Conservation (phyloP, 306 rosid species). For the Biancaea sappan region DNA sequence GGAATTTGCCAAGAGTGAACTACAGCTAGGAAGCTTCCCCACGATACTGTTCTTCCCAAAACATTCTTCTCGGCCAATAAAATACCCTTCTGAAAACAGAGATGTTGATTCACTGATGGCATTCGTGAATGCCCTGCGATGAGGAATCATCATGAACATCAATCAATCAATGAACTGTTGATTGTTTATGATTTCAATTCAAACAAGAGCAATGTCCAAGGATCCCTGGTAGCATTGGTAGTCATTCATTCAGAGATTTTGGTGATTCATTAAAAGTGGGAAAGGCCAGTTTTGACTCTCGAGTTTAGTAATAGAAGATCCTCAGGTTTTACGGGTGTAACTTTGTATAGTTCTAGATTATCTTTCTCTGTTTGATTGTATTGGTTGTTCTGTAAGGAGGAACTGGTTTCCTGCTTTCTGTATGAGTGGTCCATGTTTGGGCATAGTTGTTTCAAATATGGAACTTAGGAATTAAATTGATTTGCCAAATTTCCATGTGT, state of each 20-base stretch:
- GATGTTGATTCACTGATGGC: constrained; percentile 86
- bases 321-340: constrained; percentile 12
- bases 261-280: constrained; percentile 35
- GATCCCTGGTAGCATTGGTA: neutral
- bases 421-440: constrained; percentile 18
- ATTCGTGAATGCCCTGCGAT: constrained; percentile 78
- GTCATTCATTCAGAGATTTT: constrained; percentile 36
- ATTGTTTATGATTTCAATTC: neutral
- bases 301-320: constrained; percentile 27
- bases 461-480: neutral
- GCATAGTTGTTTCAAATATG: neutral
- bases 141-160: constrained; percentile 33
- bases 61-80: constrained; percentile 74
- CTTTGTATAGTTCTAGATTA: constrained; percentile 35
- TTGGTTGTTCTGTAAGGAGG: constrained; percentile 12
- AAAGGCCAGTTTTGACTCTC: constrained; percentile 41
- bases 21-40: constrained; percentile 85
- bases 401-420: constrained; percentile 8
- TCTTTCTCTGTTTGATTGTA: constrained; percentile 24
- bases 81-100: constrained; percentile 92
- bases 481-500: neutral
- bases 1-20: constrained; percentile 75
- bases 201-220: constrained; percentile 29
- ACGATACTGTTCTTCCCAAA: constrained; percentile 90
- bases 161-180: constrained; percentile 1